Evolutionary conservation across 202 grass and related monocot genomes (phyloP), one percentile per base, ranked within the genome.

Genomic region (Zizania palustris): DNA sequence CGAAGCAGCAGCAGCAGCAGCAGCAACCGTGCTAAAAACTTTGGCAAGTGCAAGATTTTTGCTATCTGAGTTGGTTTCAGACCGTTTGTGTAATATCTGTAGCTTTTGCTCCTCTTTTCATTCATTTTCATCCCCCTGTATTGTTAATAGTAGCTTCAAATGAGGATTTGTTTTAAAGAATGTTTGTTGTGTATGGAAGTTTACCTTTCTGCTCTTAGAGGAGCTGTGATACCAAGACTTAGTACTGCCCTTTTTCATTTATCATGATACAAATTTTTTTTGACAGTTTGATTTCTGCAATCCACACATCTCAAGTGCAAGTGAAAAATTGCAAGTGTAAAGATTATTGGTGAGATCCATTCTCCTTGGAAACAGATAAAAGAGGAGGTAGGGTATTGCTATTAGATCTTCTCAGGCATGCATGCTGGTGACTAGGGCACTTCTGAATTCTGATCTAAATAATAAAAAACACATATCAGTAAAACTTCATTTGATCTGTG

Each of bases 1-100:
- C 80, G 35, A 81, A 50, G 51, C 69, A 75, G 41, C 81, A 74
- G 3, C 73, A 65, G 10, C 80, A 28, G 41, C 81, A 74, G 3
- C 73, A 75, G 14, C 16, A 44, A 21, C 1, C 20, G 2, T 76
- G 59, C 39, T 88, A 60, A 84, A 63, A 39, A 67, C 4, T 33
- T 36, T 66, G 6, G 9, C 3, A 14, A 16, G 36, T n/a, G 69
- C 6, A 21, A 56, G 38, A 13, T 64, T 51, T 79, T 79, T 48
- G 1, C 18, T 45, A 45, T 2, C 18, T 1, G 51, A 61, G 35
- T 7, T 11, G 22, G 33, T 45, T 67, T 44, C 12, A 18, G 16
- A 44, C 51, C 14, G 33, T 77, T 54, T 11, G 34, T 89, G 67
- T 89, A 58, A 58, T 68, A 22, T 45, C 10, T 77, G 15, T 67